These are phyloP conservation scores for Salix arbutifolia DNA, from an alignment of 345 rosid genomes.

Conservation along the genomic window DNA sequence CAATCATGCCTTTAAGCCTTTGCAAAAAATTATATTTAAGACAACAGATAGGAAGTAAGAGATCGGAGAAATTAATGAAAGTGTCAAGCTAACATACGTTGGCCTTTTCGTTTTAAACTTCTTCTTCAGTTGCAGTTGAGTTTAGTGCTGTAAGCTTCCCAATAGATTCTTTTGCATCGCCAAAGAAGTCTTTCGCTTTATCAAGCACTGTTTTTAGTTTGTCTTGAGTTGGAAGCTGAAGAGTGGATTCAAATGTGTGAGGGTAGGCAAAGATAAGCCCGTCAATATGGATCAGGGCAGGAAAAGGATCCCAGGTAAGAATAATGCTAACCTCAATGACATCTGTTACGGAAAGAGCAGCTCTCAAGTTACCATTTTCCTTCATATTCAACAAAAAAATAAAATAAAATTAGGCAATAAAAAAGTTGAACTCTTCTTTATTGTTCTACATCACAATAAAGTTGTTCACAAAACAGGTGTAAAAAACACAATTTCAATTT, in stretches of 20 bases:
- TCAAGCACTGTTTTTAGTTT: constrained; percentile 84
- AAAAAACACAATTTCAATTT: background rate
- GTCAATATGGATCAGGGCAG: background rate
- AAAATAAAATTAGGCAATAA: background rate
- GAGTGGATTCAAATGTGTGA: constrained; percentile 10
- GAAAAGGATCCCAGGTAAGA: background rate
- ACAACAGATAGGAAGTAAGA: background rate
- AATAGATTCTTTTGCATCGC: constrained; percentile 86
- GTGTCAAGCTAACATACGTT: constrained; percentile 39
- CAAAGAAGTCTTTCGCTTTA: constrained; percentile 82
- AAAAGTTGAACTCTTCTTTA: background rate
- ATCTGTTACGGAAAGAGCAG: constrained; percentile 66
- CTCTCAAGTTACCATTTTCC: constrained; percentile 77
- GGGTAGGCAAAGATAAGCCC: background rate
- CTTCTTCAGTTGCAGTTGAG: constrained; percentile 42
- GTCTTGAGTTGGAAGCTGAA: constrained; percentile 82
- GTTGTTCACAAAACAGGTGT: background rate
- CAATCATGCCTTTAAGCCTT: background rate
- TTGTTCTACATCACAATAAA: background rate
- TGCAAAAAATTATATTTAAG: background rate
- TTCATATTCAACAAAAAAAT: constrained; percentile 26
- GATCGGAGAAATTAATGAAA: background rate
- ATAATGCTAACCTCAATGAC: constrained; percentile 69
- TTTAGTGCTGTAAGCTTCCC: constrained; percentile 64
- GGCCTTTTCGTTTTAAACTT: constrained; percentile 52